Conservation (phyloP, 148 eudicot genomes). For the Persicaria tinctoria region DNA sequence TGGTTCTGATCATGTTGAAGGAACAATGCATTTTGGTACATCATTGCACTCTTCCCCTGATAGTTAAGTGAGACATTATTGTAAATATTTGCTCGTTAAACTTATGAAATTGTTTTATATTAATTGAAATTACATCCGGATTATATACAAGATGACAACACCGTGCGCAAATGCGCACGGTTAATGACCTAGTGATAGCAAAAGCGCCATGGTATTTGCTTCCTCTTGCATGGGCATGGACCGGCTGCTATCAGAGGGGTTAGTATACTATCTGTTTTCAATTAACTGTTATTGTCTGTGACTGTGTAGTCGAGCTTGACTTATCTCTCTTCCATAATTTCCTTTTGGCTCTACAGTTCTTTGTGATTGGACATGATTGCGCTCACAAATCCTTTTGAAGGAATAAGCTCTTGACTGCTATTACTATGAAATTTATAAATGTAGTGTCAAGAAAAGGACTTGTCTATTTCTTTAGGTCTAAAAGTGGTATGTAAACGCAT, state of each 20-base stretch:
- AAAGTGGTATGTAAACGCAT: no score
- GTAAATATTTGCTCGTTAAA: no score
- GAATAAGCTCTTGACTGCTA: constrained; percentile 21
- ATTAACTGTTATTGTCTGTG: neutral
- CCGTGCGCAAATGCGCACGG: no score
- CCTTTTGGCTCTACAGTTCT: constrained; percentile 45
- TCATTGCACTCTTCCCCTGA: no score
- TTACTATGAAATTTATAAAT: neutral
- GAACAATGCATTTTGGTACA: no score
- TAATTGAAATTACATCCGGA: no score
- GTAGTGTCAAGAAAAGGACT: neutral
- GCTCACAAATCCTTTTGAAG: constrained; percentile 94
- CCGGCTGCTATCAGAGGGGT: constrained; percentile 96
- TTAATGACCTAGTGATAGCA: constrained; percentile 33
- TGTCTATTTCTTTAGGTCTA: no score
- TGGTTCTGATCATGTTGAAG: no score
- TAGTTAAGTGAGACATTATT: no score
- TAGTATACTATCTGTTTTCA: constrained; percentile 18
- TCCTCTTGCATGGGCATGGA: constrained; percentile 98
- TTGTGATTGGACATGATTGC: constrained; percentile 96
- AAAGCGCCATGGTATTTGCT: constrained; percentile 93
- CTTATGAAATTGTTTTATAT: no score
- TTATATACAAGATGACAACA: no score
- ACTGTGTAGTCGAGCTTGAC: neutral
- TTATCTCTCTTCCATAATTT: constrained; percentile 16